Conservation (phyloP, 176 grass and related monocot species). For the Dactylis glomerata region DNA sequence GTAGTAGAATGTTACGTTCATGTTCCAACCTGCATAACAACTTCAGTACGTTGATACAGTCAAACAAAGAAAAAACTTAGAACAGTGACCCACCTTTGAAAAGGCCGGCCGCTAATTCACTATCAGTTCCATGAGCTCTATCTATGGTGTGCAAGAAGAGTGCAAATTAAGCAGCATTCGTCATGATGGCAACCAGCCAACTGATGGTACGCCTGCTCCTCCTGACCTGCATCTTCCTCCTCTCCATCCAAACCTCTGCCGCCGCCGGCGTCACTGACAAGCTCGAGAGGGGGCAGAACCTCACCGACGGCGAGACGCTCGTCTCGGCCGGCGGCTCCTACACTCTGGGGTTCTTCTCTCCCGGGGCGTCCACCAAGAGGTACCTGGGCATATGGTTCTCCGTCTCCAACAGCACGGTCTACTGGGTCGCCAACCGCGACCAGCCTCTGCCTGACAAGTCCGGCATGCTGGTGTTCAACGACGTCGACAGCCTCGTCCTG, state of each 20-base stretch:
- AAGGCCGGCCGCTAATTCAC: neutral
- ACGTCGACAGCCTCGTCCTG: neutral
- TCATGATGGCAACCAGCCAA: neutral
- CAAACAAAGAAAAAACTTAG: neutral
- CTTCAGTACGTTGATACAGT: neutral
- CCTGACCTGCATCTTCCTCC: neutral
- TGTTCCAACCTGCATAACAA: neutral
- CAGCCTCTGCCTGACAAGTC: neutral
- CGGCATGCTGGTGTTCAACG: slow-evolving; percentile 12
- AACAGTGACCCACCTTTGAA: neutral
- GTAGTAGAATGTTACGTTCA: neutral
- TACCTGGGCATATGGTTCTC: slow-evolving; percentile 33
- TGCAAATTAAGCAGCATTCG: neutral
- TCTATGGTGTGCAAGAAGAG: neutral
- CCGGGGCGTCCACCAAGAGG: neutral
- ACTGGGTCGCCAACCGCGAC: slow-evolving; percentile 24
- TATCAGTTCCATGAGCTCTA: neutral
- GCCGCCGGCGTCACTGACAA: neutral
- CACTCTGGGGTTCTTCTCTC: slow-evolving; percentile 37
- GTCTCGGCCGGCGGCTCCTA: neutral
- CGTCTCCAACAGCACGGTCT: neutral
- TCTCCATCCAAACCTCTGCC: neutral
- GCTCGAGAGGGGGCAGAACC: neutral
- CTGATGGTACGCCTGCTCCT: neutral
- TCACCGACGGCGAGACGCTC: slow-evolving; percentile 31